phyloP scores from a whole-genome alignment of 768 basidiomycete genomes.

The Leucocoprinus sp. region DNA sequence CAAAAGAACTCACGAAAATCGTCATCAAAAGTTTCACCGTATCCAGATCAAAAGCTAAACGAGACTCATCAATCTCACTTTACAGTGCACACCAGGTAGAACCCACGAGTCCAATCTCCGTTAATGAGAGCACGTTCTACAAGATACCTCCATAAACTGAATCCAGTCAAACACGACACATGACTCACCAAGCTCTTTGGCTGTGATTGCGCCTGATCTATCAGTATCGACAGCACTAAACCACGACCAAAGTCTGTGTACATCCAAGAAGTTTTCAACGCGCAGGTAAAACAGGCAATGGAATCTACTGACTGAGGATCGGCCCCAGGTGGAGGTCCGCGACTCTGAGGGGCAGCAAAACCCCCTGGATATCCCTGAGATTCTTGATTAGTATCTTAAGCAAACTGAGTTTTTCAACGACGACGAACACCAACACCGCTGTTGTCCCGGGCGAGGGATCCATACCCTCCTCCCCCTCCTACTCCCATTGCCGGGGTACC shows the following conservation, averaged over 20 bases:
- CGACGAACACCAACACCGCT: neutral
- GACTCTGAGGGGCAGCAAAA: constrained; percentile 26
- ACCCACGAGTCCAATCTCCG: constrained; percentile 74
- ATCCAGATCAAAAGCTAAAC: constrained; percentile 71
- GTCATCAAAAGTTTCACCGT: constrained; percentile 81
- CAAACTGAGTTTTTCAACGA: neutral
- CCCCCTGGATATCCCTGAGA: constrained; percentile 31
- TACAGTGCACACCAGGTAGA: neutral
- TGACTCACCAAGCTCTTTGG: constrained; percentile 57
- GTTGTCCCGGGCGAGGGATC: too few species aligned
- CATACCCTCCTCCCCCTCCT: constrained; percentile 18
- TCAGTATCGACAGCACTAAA: constrained; percentile 64
- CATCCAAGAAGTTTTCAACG: neutral
- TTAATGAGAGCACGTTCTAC: constrained; percentile 41
- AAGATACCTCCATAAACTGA: constrained; percentile 1
- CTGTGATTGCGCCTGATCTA: constrained; percentile 58
- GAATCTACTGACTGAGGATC: constrained; percentile 60
- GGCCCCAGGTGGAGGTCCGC: constrained; percentile 53
- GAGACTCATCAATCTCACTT: neutral
- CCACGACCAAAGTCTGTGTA: constrained; percentile 60
- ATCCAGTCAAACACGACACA: neutral
- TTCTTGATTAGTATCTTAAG: neutral
- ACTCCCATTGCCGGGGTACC: constrained; percentile 18
- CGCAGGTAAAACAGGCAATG: neutral
- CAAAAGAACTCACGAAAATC: constrained; percentile 52